Conservation (phyloP, 2,329 filamentous ascomycete genomes). For the Xylaria sp. region DNA sequence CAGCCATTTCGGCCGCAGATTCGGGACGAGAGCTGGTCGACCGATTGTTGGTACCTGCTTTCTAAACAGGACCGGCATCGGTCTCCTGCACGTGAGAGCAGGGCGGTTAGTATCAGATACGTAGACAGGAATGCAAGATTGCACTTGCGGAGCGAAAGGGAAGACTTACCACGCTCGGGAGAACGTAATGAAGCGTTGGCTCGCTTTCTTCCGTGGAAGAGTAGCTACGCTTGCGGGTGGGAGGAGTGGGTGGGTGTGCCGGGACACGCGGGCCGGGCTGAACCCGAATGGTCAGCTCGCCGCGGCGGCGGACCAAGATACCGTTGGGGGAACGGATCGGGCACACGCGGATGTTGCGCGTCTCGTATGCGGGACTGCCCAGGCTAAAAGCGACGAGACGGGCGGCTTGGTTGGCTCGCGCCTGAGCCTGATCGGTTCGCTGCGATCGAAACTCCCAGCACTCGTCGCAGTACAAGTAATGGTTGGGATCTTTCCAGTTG, state of each 20-base stretch:
- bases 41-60: slow-evolving; percentile 11
- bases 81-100: slow-evolving; percentile 6
- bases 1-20: slow-evolving; percentile 10
- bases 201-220: neutral
- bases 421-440: neutral
- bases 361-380: neutral
- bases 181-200: neutral
- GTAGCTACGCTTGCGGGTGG: neutral
- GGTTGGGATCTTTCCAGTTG: slow-evolving; percentile 9
- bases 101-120: slow-evolving; percentile 1
- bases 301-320: neutral
- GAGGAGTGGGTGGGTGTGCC: neutral
- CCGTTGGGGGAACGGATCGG: too few species aligned
- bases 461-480: slow-evolving; percentile 1
- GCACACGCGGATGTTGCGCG: neutral
- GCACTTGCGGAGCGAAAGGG: neutral
- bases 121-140: neutral
- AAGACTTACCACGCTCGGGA: slow-evolving; percentile 5
- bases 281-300: slow-evolving; percentile 10
- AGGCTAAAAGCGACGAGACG: neutral
- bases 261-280: neutral
- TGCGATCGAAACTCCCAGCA: slow-evolving; percentile 3
- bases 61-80: slow-evolving; percentile 18
- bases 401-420: neutral
- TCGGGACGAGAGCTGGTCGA: neutral